These are phyloP conservation scores for Tolypocladium ovalisporum DNA, from an alignment of 2,329 filamentous ascomycete species.

Conservation along the genomic window DNA sequence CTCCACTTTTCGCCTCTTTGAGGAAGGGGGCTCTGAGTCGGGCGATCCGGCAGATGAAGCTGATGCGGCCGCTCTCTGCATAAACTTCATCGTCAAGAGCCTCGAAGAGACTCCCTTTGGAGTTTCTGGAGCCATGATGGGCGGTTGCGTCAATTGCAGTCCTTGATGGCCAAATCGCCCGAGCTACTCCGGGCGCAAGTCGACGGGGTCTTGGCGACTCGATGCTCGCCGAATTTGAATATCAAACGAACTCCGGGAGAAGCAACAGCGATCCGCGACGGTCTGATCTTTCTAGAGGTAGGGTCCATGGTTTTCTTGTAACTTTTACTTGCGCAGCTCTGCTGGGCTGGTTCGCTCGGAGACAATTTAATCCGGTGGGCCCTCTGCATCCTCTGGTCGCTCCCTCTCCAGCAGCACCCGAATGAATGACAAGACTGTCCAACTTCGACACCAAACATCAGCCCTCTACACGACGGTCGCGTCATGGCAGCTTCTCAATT, in stretches of 20 bases:
- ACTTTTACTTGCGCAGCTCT: neutral
- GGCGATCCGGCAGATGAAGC: constrained; percentile 32
- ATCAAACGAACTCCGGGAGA: neutral
- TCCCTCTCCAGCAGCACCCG: neutral
- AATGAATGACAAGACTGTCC: neutral
- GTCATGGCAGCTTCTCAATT: constrained; percentile 34
- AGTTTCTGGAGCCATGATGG: constrained; percentile 37
- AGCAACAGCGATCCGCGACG: neutral
- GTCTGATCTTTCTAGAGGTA: no score
- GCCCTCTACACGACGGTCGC: constrained; percentile 2
- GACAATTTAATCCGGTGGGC: constrained; percentile 4
- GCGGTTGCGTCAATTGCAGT: neutral
- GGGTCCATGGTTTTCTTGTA: neutral
- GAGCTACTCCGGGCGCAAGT: neutral
- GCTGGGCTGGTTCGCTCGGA: neutral
- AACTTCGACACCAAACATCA: neutral
- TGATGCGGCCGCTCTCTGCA: constrained; percentile 74
- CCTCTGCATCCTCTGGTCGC: neutral
- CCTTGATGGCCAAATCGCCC: neutral
- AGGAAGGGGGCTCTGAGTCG: constrained; percentile 36
- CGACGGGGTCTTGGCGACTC: neutral
- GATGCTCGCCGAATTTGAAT: no score
- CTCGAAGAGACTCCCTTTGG: constrained; percentile 70
- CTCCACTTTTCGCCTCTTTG: constrained; percentile 52
- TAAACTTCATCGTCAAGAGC: constrained; percentile 93